Evolutionary conservation across 768 basidiomycete genomes (phyloP).

Genomic region (Kwoniella dendrophila): DNA sequence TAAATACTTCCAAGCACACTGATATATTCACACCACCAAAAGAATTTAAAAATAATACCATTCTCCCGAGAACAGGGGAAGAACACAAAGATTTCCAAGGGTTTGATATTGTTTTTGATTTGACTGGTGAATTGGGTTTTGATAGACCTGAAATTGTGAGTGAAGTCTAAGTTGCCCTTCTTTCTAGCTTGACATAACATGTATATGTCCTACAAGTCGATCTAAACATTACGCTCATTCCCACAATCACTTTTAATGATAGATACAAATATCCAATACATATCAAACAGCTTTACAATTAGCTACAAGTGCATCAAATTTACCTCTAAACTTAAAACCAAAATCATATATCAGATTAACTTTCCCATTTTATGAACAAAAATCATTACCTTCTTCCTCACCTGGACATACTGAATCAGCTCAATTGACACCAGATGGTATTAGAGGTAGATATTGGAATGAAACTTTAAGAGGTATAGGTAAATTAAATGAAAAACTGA

Average conservation of each 20-base stretch:
- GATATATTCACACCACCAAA: slow-evolving; percentile 41
- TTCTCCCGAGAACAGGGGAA: not conserved
- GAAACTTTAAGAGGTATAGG: slow-evolving; percentile 48
- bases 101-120: slow-evolving; percentile 52
- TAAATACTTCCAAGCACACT: slow-evolving; percentile 25
- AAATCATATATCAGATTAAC: slow-evolving; percentile 48
- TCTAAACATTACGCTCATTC: not conserved
- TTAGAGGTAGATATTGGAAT: slow-evolving; percentile 53
- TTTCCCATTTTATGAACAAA: slow-evolving; percentile 53
- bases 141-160: slow-evolving; percentile 53
- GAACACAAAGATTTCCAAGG: slow-evolving; percentile 7
- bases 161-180: not conserved
- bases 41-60: slow-evolving; percentile 12
- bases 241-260: not conserved
- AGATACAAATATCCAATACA: slow-evolving; percentile 52
- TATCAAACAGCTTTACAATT: slow-evolving; percentile 45
- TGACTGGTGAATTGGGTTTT: slow-evolving; percentile 50
- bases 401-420: slow-evolving; percentile 38
- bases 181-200: not conserved
- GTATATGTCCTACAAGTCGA: not conserved
- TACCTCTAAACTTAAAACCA: slow-evolving; percentile 22
- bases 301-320: slow-evolving; percentile 40
- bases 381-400: slow-evolving; percentile 43
- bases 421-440: slow-evolving; percentile 46
- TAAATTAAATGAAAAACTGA: slow-evolving; percentile 32